Base-by-base conservation (phyloP, 2,329 filamentous ascomycete genomes). In the Fusarium newnesense region DNA sequence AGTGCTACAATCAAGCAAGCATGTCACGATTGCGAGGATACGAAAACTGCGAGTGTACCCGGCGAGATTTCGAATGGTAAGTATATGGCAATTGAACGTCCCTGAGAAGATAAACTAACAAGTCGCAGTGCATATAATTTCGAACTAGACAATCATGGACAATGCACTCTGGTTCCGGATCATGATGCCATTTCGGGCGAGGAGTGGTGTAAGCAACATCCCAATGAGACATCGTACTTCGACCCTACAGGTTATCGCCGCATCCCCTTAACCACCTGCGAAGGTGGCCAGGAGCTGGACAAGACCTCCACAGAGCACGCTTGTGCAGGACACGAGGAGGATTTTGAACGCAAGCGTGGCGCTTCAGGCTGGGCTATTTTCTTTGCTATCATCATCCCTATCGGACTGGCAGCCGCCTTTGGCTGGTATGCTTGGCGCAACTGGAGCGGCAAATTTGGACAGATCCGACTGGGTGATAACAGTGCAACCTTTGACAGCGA, bases 11-110 rank as follows among this genome's bases (percentile, higher is more conserved):
- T 77, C 91, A 92, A 58, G 88, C 89, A 80, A 89, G 88, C 70
- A 89, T 97, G 72, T 86, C 91, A 73, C 90, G 91, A 72, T 85
- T 96, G 32, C 92, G 95, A 82, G 88, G 88, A 74, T 91, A 94
- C 74, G 84, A 88, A 72, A 94, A 97, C 81, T 99, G 96, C 85
- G 87, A 89, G 67, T 99, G 96, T 84, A 93, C 90, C 13, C 88
- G 94, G 59, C 88, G 90, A 66, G 96, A 99, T 83, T 99, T 92
- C 80, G 96, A 99, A 87, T 99, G 96, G 93, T 95, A 84, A 84
- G 91, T 83, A 52, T 18, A 32, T 30, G 39, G 26, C 36, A 43
- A 24, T 26, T 21, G 26, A 19, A 64, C 21, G 30, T 19, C 26
- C 24, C 34, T 4, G n/a, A 37, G 12, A 47, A 37, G 11, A 44